Conservation (phyloP, 345 rosid genomes). For the Salix suchowensis region DNA sequence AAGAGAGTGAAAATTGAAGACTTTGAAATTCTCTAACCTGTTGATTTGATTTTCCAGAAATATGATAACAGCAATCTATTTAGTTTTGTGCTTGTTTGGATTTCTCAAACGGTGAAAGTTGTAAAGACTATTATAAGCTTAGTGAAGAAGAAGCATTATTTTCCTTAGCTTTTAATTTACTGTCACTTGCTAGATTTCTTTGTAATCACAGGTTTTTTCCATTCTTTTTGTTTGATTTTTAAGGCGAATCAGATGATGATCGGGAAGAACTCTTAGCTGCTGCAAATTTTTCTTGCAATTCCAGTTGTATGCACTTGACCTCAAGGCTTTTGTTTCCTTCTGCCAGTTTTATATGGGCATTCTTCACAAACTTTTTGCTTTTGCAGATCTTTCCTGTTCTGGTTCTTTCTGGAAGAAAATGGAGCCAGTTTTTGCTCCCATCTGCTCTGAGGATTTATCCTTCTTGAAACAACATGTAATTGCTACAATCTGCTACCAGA, state of each 20-base stretch:
- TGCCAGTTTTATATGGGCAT: neutral
- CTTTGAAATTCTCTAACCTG: neutral
- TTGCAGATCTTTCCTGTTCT: slow-evolving; percentile 45
- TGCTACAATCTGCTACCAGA: slow-evolving; percentile 1
- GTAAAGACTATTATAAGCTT: neutral
- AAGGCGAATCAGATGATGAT: slow-evolving; percentile 53
- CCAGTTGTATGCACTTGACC: slow-evolving; percentile 38
- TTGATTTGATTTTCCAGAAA: neutral
- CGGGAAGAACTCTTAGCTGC: slow-evolving; percentile 51
- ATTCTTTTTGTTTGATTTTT: slow-evolving; percentile 7
- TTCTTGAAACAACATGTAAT: slow-evolving; percentile 48
- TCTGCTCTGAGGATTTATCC: slow-evolving; percentile 30
- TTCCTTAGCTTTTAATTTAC: neutral
- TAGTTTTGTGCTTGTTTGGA: neutral
- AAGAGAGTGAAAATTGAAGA: neutral
- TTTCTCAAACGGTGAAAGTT: neutral
- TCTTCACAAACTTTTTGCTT: neutral
- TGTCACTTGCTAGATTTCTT: neutral
- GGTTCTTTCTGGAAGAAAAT: slow-evolving; percentile 49
- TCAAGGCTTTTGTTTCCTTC: neutral
- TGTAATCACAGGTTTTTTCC: neutral
- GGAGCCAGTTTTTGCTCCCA: slow-evolving; percentile 37
- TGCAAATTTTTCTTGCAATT: slow-evolving; percentile 41
- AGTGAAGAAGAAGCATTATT: neutral
- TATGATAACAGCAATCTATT: neutral